A percentile compares a stretch with the other conserved stretches of the same genome.
These are phyloP conservation scores for Sporothrix curviconia DNA, from an alignment of 2,329 filamentous ascomycete genomes.

Conservation along the genomic window DNA sequence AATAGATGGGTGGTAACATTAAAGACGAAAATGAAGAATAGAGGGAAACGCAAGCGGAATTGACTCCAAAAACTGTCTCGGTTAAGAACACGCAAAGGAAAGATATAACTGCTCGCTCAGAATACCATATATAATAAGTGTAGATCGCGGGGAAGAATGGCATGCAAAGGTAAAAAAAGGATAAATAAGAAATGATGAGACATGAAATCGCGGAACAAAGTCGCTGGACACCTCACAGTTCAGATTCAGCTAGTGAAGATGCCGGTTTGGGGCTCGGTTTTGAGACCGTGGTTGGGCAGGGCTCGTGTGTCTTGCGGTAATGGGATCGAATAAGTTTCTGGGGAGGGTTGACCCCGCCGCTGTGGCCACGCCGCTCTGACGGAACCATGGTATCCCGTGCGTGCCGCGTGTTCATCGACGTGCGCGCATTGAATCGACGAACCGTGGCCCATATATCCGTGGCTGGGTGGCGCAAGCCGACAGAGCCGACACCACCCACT, in stretches of 20 bases:
- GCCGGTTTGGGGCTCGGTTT: conserved; percentile 18
- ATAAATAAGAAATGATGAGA: neutral
- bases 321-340: conserved; percentile 20
- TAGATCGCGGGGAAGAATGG: no score
- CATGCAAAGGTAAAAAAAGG: neutral
- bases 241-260: conserved; percentile 15
- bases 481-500: conserved; percentile 19
- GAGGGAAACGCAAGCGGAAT: neutral
- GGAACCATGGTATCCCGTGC: conserved; percentile 24
- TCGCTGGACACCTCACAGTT: neutral
- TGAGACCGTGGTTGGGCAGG: conserved; percentile 16
- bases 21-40: neutral
- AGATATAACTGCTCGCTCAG: neutral
- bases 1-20: neutral
- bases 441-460: conserved; percentile 23
- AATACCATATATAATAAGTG: conserved; percentile 7
- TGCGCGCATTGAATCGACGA: conserved; percentile 27
- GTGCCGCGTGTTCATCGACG: conserved; percentile 22
- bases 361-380: conserved; percentile 21
- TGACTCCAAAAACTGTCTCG: neutral
- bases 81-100: neutral
- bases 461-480: conserved; percentile 23
- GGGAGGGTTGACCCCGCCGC: conserved; percentile 17
- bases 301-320: conserved; percentile 17
- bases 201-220: neutral